Base-by-base conservation (phyloP, 371 early-diverging fungal species). In the Apophysomyces ossiformis region DNA sequence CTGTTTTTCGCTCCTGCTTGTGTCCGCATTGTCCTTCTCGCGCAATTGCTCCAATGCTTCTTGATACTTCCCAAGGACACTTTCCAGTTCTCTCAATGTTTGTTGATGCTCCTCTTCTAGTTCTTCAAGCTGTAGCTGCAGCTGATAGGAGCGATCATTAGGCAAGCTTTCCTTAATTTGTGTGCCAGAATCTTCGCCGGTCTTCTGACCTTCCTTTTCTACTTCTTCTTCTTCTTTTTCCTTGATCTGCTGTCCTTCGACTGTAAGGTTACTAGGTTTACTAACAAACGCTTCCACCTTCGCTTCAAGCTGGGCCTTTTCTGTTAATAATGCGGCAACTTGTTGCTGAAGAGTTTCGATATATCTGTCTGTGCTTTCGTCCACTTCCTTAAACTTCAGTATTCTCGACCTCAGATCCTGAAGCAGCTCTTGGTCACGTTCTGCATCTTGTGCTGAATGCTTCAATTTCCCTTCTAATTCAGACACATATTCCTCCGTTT, bases 341-440 rank as follows among this genome's bases (percentile, higher is more conserved):
- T 79, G 70, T 11, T 65, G 58, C 57, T 85, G 84, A 13, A 85
- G 65, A 61, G 78, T 74, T 43, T 69, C 74, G 37, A 85, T 85
- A 46, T 85, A 84, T 15, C 77, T 70, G 38, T 85, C 86, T 1
- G 81, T 79, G 12, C 67, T 78, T 38, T 80, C 77, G 45, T 84
- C 84, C 5, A 72, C 75, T 63, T 84, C 84, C 8, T 73, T 73
- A 7, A 79, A 64, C 45, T 81, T 79, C 16, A 75, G 43, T 13
- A 82, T 73, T 38, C 75, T 72, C 8, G 67, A 65, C 63, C 72
- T 65, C 37, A 84, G 57, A 36, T 81, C 83, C 11, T 71, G 74
- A 26, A 85, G 50, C 41, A 71, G 39, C 26, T 77, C 77, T 46
- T 78, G 72, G 46, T 81, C 80, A 7, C 78, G 78, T 12, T 69